Evolutionary conservation across 257 asterid genomes (phyloP), one percentile per base, ranked within the genome.

Genomic region (Nicotiana undulata): DNA sequence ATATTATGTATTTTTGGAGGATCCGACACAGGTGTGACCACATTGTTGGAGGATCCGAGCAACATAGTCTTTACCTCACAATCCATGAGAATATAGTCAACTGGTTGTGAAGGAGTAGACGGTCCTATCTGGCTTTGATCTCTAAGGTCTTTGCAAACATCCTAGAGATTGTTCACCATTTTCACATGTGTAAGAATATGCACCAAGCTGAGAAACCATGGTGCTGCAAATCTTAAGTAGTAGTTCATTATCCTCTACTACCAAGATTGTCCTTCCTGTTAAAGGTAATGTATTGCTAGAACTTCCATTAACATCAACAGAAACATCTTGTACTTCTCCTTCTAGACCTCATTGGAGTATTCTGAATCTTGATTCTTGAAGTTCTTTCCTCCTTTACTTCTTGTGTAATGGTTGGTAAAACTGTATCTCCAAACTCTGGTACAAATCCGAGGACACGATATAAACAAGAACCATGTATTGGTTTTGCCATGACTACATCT

Each of bases 381-480:
- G 20, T 53, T 4, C n/a, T 53, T 4, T 53, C 60, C 1, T 53
- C 60, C 60, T 17, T 16, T 15, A 53, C 3, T 15, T 53, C 22
- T 53, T 17, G 22, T 15, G 60, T 17, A 16, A 15, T 53, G 22
- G 60, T 53, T 53, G 60, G 22, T 53, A 16, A 53, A 5, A 53
- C 4, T 53, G 22, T 18, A 53, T 16, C 26, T 44, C 90, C 93
- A 51, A 90, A 93, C 77, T 90, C 97, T 0, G 95, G 98, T 60
- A 94, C 55, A 55, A 93, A 90, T 9, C 78, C 75, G 3, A 90
- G 80, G 13, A 88, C 65, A 44, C 78, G 89, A 72, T 85, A 58
- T 80, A 93, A 76, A 17, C 97, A 90, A 0, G 97, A 92, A 5
- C 98, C 98, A 53, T 94, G 97, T 8, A 94, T 77, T 3, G 98